Evolutionary conservation across 495 filamentous ascomycete species (phyloP), one percentile per base, ranked within the genome.

Genomic region (Astrocystis sublimbata): DNA sequence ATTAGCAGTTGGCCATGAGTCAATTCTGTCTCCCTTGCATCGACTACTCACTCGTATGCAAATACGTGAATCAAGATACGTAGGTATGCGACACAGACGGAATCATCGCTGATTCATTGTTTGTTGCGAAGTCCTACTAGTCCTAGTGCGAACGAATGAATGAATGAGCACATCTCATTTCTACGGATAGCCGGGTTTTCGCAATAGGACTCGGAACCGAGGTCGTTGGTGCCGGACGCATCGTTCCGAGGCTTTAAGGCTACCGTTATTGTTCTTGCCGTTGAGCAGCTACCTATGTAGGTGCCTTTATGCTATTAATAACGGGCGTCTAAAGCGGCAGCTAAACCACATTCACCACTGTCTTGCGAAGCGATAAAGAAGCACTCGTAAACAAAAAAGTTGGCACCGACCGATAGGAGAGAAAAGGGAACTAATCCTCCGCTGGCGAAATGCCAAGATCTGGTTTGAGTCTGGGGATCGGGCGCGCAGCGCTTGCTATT

Each of bases 401-500:
- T 10, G 21, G 31, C 51, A 54, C 2, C n/a, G n/a, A n/a, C n/a
- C n/a, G 17, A 38, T 7, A 51, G n/a, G 30, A 35, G 19, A 4
- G 3, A 2, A 15, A 36, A n/a, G 19, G 52, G 52, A 56, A 42
- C 36, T 19, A 42, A 56, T 3, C 36, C 52, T 56, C 52, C 52
- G 52, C 36, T 54, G 1, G 33, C 13, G 24, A 13, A 21, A 15
- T 54, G 51, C 51, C 51, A 54, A 33, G 51, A 40, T 54, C 10
- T 26, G 6, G 5, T 23, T 35, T 33, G n/a, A 9, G 8, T 31
- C 49, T 52, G 49, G 47, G 47, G 46, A 49, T 49, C 46, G 46
- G 46, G 46, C 46, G 46, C 24, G 46, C 31, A 23, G 30, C 49
- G 52, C 52, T 56, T 56, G 52, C 24, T 15, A 56, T 56, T 56